A percentile compares a stretch with the other conserved stretches of the same genome.
phyloP scores from a whole-genome alignment of 2,329 filamentous ascomycete genomes.

The Bipolaris cookei region DNA sequence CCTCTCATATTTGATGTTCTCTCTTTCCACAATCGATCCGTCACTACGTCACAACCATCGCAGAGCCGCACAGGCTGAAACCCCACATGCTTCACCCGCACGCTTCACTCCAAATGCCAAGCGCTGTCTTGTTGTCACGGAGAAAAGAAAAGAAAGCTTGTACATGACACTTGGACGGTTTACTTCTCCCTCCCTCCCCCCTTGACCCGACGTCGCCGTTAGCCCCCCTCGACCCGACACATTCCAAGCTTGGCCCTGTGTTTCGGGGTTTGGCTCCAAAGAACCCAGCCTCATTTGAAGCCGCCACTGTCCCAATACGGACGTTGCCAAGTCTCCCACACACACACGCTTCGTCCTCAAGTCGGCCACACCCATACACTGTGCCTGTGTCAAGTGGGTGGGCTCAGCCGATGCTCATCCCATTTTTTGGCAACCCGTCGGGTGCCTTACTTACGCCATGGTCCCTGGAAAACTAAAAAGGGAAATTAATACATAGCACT shows the following conservation, averaged over 20 bases:
- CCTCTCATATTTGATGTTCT: background rate
- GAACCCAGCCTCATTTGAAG: background rate
- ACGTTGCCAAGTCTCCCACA: background rate
- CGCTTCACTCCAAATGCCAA: conserved; percentile 3
- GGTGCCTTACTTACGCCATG: too few relatives aligned
- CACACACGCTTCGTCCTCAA: too few relatives aligned
- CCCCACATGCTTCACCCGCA: background rate
- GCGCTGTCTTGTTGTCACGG: conserved; percentile 1
- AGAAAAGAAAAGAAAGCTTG: conserved; percentile 1
- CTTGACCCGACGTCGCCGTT: background rate
- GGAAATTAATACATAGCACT: background rate
- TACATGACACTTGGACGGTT: background rate
- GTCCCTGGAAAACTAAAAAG: background rate
- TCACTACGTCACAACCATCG: background rate
- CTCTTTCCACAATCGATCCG: background rate
- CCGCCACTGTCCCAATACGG: background rate
- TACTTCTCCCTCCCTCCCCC: background rate
- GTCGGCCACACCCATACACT: background rate
- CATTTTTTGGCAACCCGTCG: background rate
- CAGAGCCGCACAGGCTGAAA: conserved; percentile 1
- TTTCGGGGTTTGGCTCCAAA: background rate
- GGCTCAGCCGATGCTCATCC: background rate
- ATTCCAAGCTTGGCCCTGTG: background rate
- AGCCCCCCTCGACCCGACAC: background rate
- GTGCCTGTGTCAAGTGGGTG: background rate